Base-by-base conservation (phyloP, 192 early-diverging fungal species). In the Gonapodya prolifera region DNA sequence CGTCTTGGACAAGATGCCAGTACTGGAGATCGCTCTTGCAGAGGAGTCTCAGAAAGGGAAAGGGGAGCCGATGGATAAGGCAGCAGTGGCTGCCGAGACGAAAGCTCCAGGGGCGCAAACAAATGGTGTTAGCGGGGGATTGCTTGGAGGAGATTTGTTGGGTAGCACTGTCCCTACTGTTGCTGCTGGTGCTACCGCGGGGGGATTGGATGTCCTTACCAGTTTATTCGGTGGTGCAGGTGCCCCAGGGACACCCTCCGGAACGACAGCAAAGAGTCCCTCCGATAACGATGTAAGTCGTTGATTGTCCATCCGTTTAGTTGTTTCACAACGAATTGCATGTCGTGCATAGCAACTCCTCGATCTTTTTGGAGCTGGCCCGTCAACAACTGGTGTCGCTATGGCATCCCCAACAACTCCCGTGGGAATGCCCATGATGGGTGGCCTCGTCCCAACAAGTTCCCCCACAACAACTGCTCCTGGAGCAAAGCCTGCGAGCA, bases 1-100 rank as follows among this genome's bases (percentile, higher is more conserved):
- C 34, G 87, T 95, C n/a, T 80, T 98, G 35, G 98, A 99, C 77
- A 87, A 94, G 69, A 96, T 99, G 92, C 97, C 98, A 0, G 90
- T 94, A 23, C 91, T 89, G 35, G 89, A 90, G 75, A 82, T 77
- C 61, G 87, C 89, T 0, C 74, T 83, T 8, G 83, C 79, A 18
- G 89, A 90, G 69, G 89, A 89, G 75, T 75, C 71, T 0, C 75
- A 81, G 36, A 89, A 85, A 75, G 86, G 83, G 32, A 74, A 77
- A 45, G 85, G 84, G 8, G 75, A 75, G 76, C 75, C 75, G 85
- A 83, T 35, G 79, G 61, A 28, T 35, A 35, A 77, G 30, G 80
- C 77, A 34, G 74, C 77, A 34, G 76, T 70, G 75, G 75, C 8
- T 32, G 70, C 45, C 30, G 71, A 75, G 76, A 69, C 13, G 17